These are phyloP conservation scores for Hypocrella siamensis DNA, from an alignment of 2,329 filamentous ascomycete genomes.

Conservation along the genomic window DNA sequence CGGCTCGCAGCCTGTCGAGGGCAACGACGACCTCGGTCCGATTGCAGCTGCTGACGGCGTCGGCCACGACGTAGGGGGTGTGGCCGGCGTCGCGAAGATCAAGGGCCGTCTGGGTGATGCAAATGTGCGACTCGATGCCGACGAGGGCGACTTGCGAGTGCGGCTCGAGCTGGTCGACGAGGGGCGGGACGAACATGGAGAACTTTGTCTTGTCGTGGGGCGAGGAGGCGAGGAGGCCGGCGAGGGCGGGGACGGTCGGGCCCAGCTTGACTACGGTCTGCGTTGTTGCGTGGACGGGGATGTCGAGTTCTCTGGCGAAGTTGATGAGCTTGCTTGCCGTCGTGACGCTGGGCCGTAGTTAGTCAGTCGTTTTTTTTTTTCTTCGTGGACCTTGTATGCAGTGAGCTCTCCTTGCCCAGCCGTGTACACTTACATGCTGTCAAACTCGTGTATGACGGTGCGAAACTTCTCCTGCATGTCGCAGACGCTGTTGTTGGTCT, in stretches of 20 bases:
- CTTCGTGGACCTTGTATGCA: neutral
- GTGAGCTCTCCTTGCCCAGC: conserved; percentile 1
- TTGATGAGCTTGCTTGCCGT: conserved; percentile 55
- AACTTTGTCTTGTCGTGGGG: conserved; percentile 78
- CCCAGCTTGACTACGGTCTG: conserved; percentile 70
- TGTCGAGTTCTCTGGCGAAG: conserved; percentile 46
- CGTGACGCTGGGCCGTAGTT: conserved; percentile 31
- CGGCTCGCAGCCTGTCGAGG: conserved; percentile 56
- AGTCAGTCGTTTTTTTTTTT: neutral
- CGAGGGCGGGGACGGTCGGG: conserved; percentile 59
- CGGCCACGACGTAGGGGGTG: conserved; percentile 72
- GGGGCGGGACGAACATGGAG: conserved; percentile 66
- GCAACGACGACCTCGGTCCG: conserved; percentile 66
- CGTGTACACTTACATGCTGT: conserved; percentile 49
- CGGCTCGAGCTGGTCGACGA: conserved; percentile 26
- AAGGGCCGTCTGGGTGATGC: conserved; percentile 80
- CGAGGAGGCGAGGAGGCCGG: conserved; percentile 32
- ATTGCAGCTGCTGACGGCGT: conserved; percentile 83
- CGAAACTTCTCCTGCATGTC: conserved; percentile 93
- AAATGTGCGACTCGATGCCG: conserved; percentile 89
- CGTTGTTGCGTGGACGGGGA: conserved; percentile 76
- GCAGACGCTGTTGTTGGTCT: conserved; percentile 49
- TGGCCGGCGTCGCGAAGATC: conserved; percentile 65
- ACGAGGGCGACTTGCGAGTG: conserved; percentile 56
- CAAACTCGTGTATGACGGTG: conserved; percentile 66